A percentile compares a stretch with the other conserved stretches of the same genome.
phyloP scores from a whole-genome alignment of 2,329 filamentous ascomycete genomes.

The Juglanconis oblonga region DNA sequence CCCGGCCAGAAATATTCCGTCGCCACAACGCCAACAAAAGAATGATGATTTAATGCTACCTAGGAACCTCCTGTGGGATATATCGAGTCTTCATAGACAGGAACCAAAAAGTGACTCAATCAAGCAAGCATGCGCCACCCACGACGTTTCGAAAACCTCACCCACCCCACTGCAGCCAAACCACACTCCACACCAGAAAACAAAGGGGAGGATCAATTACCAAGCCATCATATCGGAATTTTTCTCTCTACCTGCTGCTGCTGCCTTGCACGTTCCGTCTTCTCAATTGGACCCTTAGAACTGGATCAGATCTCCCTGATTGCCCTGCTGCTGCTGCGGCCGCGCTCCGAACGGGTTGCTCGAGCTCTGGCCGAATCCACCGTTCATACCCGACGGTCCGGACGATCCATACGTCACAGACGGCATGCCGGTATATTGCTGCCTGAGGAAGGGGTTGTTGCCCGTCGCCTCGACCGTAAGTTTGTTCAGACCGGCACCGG shows the following conservation, averaged over 20 bases:
- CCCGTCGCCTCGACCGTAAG: conserved; percentile 70
- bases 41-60: conserved; percentile 19
- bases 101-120: conserved; percentile 5
- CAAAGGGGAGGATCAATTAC: neutral
- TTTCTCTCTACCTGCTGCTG: neutral
- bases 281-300: conserved; percentile 39
- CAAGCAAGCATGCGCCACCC: conserved; percentile 13
- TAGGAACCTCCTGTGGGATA: conserved; percentile 14
- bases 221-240: neutral
- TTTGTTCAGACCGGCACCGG: conserved; percentile 73
- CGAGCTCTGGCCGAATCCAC: conserved; percentile 38
- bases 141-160: conserved; percentile 5
- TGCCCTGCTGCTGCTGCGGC: conserved; percentile 47
- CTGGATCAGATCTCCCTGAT: conserved; percentile 55
- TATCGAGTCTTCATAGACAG: conserved; percentile 5
- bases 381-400: conserved; percentile 54
- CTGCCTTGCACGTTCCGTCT: neutral
- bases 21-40: conserved; percentile 2
- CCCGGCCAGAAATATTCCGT: neutral
- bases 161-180: neutral
- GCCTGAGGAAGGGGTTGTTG: conserved; percentile 85
- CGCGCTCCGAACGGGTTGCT: conserved; percentile 59
- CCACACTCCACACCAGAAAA: neutral
- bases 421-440: conserved; percentile 79
- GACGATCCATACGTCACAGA: conserved; percentile 56